phyloP scores from a whole-genome alignment of 2,329 filamentous ascomycete species.

The Fusarium sp. region DNA sequence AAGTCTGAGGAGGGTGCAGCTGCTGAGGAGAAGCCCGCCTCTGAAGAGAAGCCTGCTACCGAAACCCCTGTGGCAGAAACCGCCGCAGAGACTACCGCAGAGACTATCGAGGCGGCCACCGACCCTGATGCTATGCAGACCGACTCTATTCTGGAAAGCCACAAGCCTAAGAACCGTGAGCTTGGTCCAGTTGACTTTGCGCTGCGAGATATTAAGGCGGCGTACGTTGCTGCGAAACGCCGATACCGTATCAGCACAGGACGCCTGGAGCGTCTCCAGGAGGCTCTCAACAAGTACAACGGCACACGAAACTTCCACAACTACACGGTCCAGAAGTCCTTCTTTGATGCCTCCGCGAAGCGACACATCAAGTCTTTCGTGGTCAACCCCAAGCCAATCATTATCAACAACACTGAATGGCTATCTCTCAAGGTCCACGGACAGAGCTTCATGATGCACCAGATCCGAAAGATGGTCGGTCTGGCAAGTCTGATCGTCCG shows the following conservation, averaged over 20 bases:
- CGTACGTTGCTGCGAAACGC: conserved; percentile 83
- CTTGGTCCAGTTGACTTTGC: conserved; percentile 66
- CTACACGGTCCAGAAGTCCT: conserved; percentile 90
- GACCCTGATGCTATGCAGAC: conserved; percentile 37
- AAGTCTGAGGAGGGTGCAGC: conserved; percentile 20
- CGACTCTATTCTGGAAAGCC: conserved; percentile 42
- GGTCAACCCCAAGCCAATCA: conserved; percentile 75
- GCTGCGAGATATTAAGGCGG: conserved; percentile 77
- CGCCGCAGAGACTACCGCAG: conserved; percentile 28
- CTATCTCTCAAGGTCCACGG: conserved; percentile 94
- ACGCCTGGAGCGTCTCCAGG: conserved; percentile 78
- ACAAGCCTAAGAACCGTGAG: conserved; percentile 53
- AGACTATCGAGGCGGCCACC: conserved; percentile 32
- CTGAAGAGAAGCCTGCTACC: conserved; percentile 39
- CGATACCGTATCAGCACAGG: conserved; percentile 78
- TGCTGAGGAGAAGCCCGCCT: conserved; percentile 37
- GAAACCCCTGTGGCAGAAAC: conserved; percentile 29
- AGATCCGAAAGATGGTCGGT: conserved; percentile 98
- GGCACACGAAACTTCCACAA: conserved; percentile 96
- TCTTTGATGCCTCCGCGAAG: conserved; percentile 82
- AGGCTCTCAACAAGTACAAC: conserved; percentile 74
- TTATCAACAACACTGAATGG: conserved; percentile 94
- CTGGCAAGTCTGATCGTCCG: conserved; percentile 87
- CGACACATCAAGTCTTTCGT: conserved; percentile 92
- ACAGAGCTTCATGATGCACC: conserved; percentile 99